Percentiles rank a stretch among this genome's conserved stretches.
Evolutionary conservation across 2,329 filamentous ascomycete genomes (phyloP).

Genomic region (Colletotrichum sojae): DNA sequence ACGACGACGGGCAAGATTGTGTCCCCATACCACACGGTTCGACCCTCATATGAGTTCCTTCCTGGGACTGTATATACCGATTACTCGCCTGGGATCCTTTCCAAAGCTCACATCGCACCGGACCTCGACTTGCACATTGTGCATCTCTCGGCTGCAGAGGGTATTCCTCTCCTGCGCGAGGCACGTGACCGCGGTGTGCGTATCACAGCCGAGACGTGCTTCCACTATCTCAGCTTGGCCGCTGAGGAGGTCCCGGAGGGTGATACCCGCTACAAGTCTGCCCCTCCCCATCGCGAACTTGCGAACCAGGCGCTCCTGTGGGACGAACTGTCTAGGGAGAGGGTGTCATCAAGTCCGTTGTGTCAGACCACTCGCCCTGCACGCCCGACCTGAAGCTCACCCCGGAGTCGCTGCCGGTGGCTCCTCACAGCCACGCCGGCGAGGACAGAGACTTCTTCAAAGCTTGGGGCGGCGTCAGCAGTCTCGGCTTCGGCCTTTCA

Average conservation of each 20-base stretch:
- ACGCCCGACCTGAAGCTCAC: conserved; percentile 94
- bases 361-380: conserved; percentile 96
- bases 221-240: conserved; percentile 90
- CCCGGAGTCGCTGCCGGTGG: conserved; percentile 73
- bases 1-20: too few species aligned
- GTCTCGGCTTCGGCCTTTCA: conserved; percentile 92
- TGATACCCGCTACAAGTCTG: conserved; percentile 95
- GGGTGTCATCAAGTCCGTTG: conserved; percentile 90
- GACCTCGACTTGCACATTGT: conserved; percentile 92
- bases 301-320: conserved; percentile 89
- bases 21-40: too few species aligned
- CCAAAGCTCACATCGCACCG: conserved; percentile 84
- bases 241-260: conserved; percentile 86
- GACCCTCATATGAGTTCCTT: conserved; percentile 68
- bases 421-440: conserved; percentile 45
- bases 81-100: conserved; percentile 88
- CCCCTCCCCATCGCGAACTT: conserved; percentile 87
- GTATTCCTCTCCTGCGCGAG: conserved; percentile 83
- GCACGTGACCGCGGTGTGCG: conserved; percentile 82
- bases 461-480: conserved; percentile 96
- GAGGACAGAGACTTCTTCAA: conserved; percentile 87
- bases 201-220: conserved; percentile 95
- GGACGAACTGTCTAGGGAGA: conserved; percentile 78
- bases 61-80: conserved; percentile 81
- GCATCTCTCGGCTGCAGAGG: conserved; percentile 88